phyloP scores from a whole-genome alignment of 495 filamentous ascomycete genomes.

The Hypomontagnella submonticulosa region DNA sequence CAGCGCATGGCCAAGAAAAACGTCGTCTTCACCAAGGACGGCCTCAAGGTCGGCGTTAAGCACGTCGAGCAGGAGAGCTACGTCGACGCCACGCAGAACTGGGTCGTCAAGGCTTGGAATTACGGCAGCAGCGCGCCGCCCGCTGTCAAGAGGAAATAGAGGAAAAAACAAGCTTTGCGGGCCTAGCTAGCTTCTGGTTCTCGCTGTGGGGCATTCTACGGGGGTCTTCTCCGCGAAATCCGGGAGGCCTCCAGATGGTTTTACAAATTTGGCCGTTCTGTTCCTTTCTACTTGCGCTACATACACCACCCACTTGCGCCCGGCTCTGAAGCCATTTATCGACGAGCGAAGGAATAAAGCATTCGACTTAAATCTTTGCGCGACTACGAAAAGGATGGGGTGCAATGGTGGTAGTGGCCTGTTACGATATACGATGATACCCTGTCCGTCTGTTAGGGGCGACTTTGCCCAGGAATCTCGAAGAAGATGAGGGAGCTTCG shows the following conservation, averaged over 20 bases:
- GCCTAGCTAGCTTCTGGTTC: not conserved
- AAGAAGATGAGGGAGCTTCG: constrained; percentile 9
- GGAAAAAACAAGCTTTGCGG: not conserved
- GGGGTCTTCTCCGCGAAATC: constrained; percentile 8
- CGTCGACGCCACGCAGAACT: constrained; percentile 83
- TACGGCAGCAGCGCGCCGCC: constrained; percentile 57
- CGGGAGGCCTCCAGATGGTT: constrained; percentile 3
- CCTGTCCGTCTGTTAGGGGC: constrained; percentile 12
- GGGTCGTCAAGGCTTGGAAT: constrained; percentile 84
- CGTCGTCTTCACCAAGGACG: constrained; percentile 83
- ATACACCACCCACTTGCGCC: constrained; percentile 2
- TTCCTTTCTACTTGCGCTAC: constrained; percentile 17
- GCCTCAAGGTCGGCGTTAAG: constrained; percentile 83
- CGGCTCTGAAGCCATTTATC: not conserved
- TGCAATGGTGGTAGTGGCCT: constrained; percentile 13
- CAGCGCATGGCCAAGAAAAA: constrained; percentile 86
- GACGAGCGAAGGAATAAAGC: not conserved
- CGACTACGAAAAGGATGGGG: not conserved
- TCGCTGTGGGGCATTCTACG: constrained; percentile 1
- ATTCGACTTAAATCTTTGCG: not conserved
- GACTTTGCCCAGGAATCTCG: constrained; percentile 7
- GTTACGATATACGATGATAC: constrained; percentile 41
- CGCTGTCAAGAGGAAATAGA: constrained; percentile 48
- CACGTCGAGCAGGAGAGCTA: constrained; percentile 80
- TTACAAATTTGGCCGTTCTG: constrained; percentile 8